Conservation (phyloP, 768 basidiomycete species). For the Trametes elegans region DNA sequence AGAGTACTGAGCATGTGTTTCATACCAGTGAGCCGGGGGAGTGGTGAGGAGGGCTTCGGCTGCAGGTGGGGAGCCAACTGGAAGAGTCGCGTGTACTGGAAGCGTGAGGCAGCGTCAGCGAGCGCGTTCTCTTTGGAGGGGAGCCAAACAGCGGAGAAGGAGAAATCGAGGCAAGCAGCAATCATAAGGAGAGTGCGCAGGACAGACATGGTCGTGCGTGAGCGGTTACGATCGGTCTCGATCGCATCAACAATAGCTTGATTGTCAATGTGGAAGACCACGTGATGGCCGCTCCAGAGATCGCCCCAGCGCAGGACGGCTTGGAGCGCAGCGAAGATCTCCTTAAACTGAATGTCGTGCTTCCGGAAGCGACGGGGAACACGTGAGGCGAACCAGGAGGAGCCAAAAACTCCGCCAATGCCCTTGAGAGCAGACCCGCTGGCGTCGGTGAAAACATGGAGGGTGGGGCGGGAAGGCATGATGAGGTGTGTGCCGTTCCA, state of each 20-base stretch:
- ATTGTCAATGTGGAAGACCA: constrained; percentile 33
- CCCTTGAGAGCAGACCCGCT: constrained; percentile 31
- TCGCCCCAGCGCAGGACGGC: constrained; percentile 32
- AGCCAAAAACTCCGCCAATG: constrained; percentile 20
- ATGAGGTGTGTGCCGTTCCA: constrained; percentile 32
- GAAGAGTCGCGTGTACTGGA: constrained; percentile 25
- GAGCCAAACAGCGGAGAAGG: not conserved
- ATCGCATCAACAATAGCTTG: constrained; percentile 23
- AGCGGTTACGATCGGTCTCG: not conserved
- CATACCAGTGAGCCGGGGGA: constrained; percentile 22
- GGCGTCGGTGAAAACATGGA: constrained; percentile 33
- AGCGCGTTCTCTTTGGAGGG: not conserved
- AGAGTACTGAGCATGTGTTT: constrained; percentile 23
- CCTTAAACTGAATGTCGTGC: constrained; percentile 36
- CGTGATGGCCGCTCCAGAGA: constrained; percentile 24
- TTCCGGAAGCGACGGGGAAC: constrained; percentile 25
- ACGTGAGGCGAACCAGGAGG: constrained; percentile 28
- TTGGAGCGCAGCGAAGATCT: constrained; percentile 32
- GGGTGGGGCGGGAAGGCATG: not conserved
- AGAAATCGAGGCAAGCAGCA: not conserved
- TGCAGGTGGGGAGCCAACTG: constrained; percentile 26
- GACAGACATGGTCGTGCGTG: not conserved
- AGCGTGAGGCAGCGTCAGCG: not conserved
- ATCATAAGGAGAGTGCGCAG: not conserved
- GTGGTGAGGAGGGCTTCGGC: constrained; percentile 21